These are phyloP conservation scores for Pythium phragmitis DNA, from an alignment of 352 stramenopile genomes.

Conservation along the genomic window DNA sequence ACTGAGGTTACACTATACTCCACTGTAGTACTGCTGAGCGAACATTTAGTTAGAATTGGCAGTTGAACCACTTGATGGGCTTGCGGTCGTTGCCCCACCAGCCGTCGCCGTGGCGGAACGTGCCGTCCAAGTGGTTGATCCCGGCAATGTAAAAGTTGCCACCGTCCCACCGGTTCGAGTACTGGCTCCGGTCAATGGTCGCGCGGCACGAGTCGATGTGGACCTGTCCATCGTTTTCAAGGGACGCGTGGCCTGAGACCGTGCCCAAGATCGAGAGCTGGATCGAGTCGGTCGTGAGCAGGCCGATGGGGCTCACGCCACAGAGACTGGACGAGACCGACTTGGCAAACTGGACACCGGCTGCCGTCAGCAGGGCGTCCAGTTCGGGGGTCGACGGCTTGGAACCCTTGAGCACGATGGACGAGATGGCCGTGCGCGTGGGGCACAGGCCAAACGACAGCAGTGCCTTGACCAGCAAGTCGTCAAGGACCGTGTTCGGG, in stretches of 20 bases:
- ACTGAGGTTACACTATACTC: too few relatives aligned
- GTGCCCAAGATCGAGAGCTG: constrained; percentile 20
- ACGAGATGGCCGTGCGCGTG: constrained; percentile 4
- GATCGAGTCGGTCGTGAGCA: constrained; percentile 25
- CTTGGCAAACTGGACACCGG: constrained; percentile 4
- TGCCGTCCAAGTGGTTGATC: constrained; percentile 39
- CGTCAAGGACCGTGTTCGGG: constrained; percentile 6
- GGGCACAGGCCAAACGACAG: constrained; percentile 16
- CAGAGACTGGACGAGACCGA: constrained; percentile 27
- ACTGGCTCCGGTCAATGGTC: constrained; percentile 10
- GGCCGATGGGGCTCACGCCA: constrained; percentile 29
- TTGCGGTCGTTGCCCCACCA: constrained; percentile 39
- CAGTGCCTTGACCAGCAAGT: constrained; percentile 13
- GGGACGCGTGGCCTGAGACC: constrained; percentile 27
- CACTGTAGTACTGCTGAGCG: too few relatives aligned
- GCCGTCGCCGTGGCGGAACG: constrained; percentile 34
- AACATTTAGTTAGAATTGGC: constrained; percentile 28
- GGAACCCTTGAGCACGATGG: constrained; percentile 9
- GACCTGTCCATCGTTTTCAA: constrained; percentile 37
- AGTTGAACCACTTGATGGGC: constrained; percentile 48
- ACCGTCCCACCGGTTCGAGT: constrained; percentile 17
- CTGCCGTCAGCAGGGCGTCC: constrained; percentile 18
- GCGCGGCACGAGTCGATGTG: constrained; percentile 32
- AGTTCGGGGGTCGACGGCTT: constrained; percentile 9
- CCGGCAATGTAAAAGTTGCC: constrained; percentile 35